phyloP scores from a whole-genome alignment of 371 early-diverging fungal genomes.

The Mortierella sp. region DNA sequence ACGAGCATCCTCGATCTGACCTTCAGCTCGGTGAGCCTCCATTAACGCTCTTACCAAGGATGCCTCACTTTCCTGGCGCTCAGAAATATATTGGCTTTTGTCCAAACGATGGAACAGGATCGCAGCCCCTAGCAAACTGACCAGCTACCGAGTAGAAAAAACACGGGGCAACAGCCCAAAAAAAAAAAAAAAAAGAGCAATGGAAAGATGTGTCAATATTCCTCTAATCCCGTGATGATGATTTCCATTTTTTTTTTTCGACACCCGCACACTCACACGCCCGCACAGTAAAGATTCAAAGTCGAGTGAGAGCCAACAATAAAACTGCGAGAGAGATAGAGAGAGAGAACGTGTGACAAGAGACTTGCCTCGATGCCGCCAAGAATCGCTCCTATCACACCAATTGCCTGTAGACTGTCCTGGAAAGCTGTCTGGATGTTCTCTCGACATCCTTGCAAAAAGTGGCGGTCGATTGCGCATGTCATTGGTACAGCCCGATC shows the following conservation, averaged over 20 bases:
- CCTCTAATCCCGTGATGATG: no score
- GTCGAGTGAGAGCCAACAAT: not conserved
- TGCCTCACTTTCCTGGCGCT: conserved; percentile 27
- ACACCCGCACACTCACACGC: no score
- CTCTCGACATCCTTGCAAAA: conserved; percentile 44
- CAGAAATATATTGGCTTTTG: conserved; percentile 26
- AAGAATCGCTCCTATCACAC: conserved; percentile 51
- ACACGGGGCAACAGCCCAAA: not conserved
- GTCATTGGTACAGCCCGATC: conserved; percentile 47
- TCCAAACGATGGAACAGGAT: conserved; percentile 50
- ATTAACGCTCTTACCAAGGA: conserved; percentile 31
- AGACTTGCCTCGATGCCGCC: conserved; percentile 47
- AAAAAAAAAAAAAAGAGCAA: not conserved
- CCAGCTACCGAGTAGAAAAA: conserved; percentile 18
- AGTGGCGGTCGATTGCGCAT: conserved; percentile 44
- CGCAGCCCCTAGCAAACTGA: conserved; percentile 43
- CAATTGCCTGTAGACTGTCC: conserved; percentile 53
- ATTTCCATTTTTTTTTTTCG: no score
- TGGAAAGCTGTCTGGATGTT: conserved; percentile 48
- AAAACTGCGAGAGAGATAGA: not conserved
- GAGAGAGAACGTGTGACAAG: not conserved
- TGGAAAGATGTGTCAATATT: not conserved
- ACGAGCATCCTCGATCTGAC: conserved; percentile 37
- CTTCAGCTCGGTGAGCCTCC: conserved; percentile 37
- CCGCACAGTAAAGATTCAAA: not conserved